A percentile compares a stretch with the other conserved stretches of the same genome.
Evolutionary conservation across 179 eudicot species (phyloP).

Genomic region (Sideroxylon spinosum): DNA sequence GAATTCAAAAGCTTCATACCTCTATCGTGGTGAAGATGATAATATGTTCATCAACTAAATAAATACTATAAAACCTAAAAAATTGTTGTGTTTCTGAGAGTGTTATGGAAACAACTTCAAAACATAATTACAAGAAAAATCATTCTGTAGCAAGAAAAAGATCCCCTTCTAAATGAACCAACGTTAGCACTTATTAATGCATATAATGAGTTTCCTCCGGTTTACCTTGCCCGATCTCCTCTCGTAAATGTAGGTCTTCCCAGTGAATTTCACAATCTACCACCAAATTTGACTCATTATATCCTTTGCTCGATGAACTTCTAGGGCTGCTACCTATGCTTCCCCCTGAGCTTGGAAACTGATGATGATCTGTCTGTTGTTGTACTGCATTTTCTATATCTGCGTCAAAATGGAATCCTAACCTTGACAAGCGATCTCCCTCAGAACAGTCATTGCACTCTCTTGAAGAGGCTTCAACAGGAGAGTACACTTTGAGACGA

Average conservation of each 20-base stretch:
- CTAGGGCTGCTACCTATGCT: constrained; percentile 31
- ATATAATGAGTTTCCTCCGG: background rate
- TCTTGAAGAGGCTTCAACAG: constrained; percentile 21
- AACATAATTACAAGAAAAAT: background rate
- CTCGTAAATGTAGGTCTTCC: constrained; percentile 65
- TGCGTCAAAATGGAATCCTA: constrained; percentile 22
- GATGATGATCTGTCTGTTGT: constrained; percentile 28
- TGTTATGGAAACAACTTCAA: background rate
- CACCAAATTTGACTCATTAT: constrained; percentile 30
- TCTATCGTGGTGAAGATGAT: background rate
- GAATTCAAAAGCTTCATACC: background rate
- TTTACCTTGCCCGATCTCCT: constrained; percentile 73
- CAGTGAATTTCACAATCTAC: constrained; percentile 55
- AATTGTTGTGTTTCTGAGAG: background rate
- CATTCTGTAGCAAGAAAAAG: background rate
- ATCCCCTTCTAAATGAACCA: background rate
- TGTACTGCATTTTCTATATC: constrained; percentile 32
- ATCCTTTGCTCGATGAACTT: constrained; percentile 40
- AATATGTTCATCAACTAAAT: background rate
- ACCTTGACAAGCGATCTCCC: constrained; percentile 19
- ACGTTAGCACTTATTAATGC: background rate
- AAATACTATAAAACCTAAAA: background rate
- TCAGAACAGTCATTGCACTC: constrained; percentile 24
- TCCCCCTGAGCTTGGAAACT: constrained; percentile 29
- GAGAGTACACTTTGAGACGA: constrained; percentile 22